These are phyloP conservation scores for Stentor roeselii DNA, from an alignment of 73 alveolate genomes.

Conservation along the genomic window DNA sequence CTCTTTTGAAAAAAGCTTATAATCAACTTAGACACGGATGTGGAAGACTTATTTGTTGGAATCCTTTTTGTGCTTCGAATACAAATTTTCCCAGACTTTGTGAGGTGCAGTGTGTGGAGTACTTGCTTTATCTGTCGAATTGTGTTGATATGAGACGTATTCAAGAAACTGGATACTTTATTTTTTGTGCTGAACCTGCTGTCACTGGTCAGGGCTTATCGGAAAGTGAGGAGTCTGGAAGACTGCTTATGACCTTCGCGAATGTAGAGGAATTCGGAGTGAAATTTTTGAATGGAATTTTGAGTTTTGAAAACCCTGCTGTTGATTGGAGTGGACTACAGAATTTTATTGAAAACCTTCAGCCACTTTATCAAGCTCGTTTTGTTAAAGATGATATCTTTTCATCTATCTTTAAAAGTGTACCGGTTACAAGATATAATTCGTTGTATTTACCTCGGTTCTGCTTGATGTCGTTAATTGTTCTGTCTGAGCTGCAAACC, in stretches of 20 bases:
- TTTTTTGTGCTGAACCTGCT: background rate
- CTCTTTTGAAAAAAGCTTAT: slow-evolving; percentile 7
- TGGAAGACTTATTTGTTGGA: background rate
- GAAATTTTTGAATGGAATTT: background rate
- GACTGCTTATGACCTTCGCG: background rate
- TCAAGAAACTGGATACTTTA: background rate
- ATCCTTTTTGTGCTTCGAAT: background rate
- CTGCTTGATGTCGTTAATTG: background rate
- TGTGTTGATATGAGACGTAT: background rate
- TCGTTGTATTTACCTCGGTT: background rate
- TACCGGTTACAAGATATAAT: background rate
- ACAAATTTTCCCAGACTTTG: background rate
- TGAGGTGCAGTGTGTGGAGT: background rate
- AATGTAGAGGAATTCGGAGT: background rate
- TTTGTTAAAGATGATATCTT: background rate
- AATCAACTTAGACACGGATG: background rate
- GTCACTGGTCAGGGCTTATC: background rate
- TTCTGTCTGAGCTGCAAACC: background rate
- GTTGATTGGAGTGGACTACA: background rate
- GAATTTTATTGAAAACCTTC: background rate
- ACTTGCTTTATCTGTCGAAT: background rate
- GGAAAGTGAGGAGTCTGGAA: background rate
- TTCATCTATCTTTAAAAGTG: background rate
- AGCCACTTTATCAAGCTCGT: background rate
- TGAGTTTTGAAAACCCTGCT: background rate